Evolutionary conservation across 331 rosid genomes (phyloP), one percentile per base, ranked within the genome.

Genomic region (Erythrophleum ivorense): DNA sequence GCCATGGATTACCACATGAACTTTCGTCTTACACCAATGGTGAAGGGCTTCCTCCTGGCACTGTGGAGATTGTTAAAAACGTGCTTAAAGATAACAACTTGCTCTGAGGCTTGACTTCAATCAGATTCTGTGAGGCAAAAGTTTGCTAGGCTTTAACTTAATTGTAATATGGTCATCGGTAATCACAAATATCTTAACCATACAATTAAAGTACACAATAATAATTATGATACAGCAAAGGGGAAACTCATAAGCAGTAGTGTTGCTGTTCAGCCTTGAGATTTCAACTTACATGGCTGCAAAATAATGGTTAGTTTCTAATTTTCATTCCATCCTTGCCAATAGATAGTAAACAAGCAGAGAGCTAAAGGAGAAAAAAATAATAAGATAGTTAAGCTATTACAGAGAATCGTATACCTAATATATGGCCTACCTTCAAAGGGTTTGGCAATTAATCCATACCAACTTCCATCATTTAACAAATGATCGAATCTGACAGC

Each of bases 31-130:
- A 75, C 77, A 81, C 94, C 91, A 85, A 86, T 81, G 90, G 84
- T 88, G 16, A 87, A 89, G 83, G 87, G 53, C 85, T 85, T 24
- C 76, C 82, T 83, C 81, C 91, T 48, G 84, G 82, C 24, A 84
- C 82, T 76, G 83, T 87, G 80, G 90, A 83, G 74, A 85, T 88
- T 71, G 69, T 78, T 68, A 97, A 91, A 75, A 92, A 69, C 89
- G 92, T 76, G 73, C 91, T 73, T 88, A 64, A 83, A 94, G 97
- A 78, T 89, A 80, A 83, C 91, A 87, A 71, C 91, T 89, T 60
- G 91, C 97, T 77, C 78, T 92, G 18, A 84, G 85, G 85, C 90
- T 92, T 74, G 76, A 89, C 78, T 87, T 93, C 54, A 45, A 87
- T 16, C 86, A 85, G 80, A 90, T 93, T 78, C 85, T 89, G 3